These are phyloP conservation scores for Sophora flavescens DNA, from an alignment of 306 rosid genomes.

Conservation along the genomic window DNA sequence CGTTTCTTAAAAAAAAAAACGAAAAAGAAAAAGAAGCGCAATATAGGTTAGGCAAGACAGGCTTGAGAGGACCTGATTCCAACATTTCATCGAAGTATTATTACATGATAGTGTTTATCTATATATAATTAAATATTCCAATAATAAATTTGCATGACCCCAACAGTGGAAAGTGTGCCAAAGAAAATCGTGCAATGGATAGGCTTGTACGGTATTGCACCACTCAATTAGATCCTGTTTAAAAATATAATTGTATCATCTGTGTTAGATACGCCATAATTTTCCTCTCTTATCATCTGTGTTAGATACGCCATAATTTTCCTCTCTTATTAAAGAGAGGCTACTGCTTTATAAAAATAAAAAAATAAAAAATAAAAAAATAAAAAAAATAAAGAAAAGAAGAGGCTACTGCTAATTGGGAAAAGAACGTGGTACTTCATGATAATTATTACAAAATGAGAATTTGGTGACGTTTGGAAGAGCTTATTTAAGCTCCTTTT, in stretches of 20 bases:
- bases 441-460: too few species aligned
- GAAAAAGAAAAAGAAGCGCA: too few species aligned
- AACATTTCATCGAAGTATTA: background rate
- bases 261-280: constrained; percentile 6
- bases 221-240: constrained; percentile 12
- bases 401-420: background rate
- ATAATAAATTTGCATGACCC: background rate
- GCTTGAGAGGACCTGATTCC: too few species aligned
- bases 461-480: too few species aligned
- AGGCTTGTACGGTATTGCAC: constrained; percentile 32
- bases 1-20: too few species aligned
- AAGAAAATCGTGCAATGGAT: constrained; percentile 21
- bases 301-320: constrained; percentile 10
- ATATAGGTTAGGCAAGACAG: too few species aligned
- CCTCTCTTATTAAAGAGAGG: background rate
- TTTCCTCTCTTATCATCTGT: background rate
- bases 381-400: too few species aligned
- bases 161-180: constrained; percentile 8
- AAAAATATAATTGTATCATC: background rate
- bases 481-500: too few species aligned
- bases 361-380: too few species aligned
- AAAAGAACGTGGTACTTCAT: background rate
- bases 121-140: background rate
- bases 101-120: background rate
- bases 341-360: background rate